Evolutionary conservation across 257 asterid species (phyloP).

Genomic region (Solanum paucissectum): DNA sequence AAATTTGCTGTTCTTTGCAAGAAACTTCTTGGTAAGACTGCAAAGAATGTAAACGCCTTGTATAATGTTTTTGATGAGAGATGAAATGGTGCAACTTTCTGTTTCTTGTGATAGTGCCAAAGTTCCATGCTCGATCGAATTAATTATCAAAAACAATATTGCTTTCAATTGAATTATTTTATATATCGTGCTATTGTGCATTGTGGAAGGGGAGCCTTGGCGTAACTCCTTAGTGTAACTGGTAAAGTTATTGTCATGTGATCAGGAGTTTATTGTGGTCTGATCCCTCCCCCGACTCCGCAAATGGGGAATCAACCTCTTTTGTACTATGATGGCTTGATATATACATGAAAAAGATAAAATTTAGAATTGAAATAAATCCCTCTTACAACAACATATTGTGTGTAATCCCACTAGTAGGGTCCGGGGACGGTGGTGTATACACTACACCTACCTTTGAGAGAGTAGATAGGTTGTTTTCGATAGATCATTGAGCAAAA

Average conservation of each 20-base stretch:
- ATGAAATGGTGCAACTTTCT: neutral
- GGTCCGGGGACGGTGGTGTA: neutral
- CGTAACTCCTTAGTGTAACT: neutral
- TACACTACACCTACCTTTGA: neutral
- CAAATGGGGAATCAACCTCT: neutral
- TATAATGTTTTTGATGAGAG: neutral
- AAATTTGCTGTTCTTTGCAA: neutral
- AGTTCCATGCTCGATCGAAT: neutral
- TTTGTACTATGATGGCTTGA: neutral
- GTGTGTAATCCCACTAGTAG: neutral
- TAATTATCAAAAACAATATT: neutral
- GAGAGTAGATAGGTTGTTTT: neutral
- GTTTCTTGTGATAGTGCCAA: neutral
- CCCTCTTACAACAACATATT: neutral
- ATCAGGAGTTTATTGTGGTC: neutral
- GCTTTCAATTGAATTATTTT: neutral
- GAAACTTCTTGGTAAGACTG: neutral
- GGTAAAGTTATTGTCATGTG: neutral
- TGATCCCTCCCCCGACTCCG: accelerated
- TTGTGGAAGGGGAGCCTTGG: neutral
- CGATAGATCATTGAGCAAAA: neutral
- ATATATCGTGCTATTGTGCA: neutral
- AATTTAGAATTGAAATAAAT: neutral
- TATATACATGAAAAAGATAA: neutral
- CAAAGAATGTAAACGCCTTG: neutral